A percentile compares a stretch with the other conserved stretches of the same genome.
These are phyloP conservation scores for Boeremia lycopersici DNA, from an alignment of 2,329 filamentous ascomycete genomes.

Conservation along the genomic window DNA sequence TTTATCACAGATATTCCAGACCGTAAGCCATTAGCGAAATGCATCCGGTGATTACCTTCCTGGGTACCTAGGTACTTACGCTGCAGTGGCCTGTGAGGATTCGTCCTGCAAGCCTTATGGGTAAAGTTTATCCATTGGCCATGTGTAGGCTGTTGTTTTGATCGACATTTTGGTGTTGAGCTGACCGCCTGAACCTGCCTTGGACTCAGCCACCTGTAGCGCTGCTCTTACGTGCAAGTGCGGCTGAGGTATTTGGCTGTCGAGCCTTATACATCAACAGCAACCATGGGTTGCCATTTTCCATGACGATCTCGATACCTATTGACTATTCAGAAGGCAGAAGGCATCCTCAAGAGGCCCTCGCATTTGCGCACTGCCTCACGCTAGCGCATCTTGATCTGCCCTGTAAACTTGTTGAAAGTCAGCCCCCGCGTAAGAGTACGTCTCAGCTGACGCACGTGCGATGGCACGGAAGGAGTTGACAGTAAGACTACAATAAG, in stretches of 20 bases:
- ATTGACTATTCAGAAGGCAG: background rate
- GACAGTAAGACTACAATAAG: too few species aligned
- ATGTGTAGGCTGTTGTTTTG: background rate
- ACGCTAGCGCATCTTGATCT: slow-evolving; percentile 1
- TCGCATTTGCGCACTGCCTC: background rate
- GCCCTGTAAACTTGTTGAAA: background rate
- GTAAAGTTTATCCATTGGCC: too few species aligned
- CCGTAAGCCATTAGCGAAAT: too few species aligned
- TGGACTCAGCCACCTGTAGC: background rate
- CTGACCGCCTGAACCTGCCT: background rate
- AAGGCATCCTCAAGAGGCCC: background rate
- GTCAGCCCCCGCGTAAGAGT: slow-evolving; percentile 7
- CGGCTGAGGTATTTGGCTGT: background rate
- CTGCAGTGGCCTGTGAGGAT: too few species aligned
- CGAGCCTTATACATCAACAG: background rate
- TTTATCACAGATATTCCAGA: too few species aligned
- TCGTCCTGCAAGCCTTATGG: too few species aligned
- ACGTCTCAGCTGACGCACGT: slow-evolving; percentile 7
- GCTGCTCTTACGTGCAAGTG: background rate
- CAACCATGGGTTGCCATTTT: background rate
- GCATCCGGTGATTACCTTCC: too few species aligned
- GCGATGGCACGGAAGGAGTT: background rate
- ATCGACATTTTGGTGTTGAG: background rate
- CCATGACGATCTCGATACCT: background rate
- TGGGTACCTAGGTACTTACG: too few species aligned